A percentile compares a stretch with the other conserved stretches of the same genome.
phyloP scores from a whole-genome alignment of 805 yeast genomes.

The Zygotorulaspora chibaensis region DNA sequence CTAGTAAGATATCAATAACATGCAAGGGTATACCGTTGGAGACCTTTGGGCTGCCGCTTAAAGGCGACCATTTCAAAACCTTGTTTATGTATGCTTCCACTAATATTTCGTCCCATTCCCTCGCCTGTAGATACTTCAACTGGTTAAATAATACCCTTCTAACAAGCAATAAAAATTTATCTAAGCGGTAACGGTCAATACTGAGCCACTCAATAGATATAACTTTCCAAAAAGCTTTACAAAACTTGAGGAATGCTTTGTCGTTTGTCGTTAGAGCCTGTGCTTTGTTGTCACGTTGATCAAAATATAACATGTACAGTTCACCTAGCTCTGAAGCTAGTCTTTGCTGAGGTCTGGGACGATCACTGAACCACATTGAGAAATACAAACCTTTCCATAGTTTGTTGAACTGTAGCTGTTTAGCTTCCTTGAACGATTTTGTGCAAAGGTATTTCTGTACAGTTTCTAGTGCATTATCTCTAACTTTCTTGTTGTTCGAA shows the following conservation, averaged over 20 bases:
- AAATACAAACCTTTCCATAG: conserved; percentile 95
- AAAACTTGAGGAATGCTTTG: conserved; percentile 46
- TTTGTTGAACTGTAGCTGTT: conserved; percentile 61
- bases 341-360: conserved; percentile 86
- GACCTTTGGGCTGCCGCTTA: conserved; percentile 54
- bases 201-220: conserved; percentile 77
- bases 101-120: conserved; percentile 51
- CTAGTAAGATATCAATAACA: conserved; percentile 74
- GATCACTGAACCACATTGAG: conserved; percentile 95
- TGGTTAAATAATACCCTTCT: conserved; percentile 70
- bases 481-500: conserved; percentile 66
- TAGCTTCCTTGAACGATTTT: conserved; percentile 39
- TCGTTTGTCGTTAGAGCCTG: conserved; percentile 23
- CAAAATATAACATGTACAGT: conserved; percentile 30
- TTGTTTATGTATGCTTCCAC: conserved; percentile 45
- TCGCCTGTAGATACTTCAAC: conserved; percentile 49
- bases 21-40: conserved; percentile 82
- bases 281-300: conserved; percentile 29
- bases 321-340: conserved; percentile 70
- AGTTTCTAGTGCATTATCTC: conserved; percentile 69
- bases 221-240: conserved; percentile 76
- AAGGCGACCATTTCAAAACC: conserved; percentile 42
- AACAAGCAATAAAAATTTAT: conserved; percentile 76
- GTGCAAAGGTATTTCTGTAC: conserved; percentile 54
- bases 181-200: conserved; percentile 79